phyloP scores from a whole-genome alignment of 345 rosid genomes.

The Syzygium aqueum region DNA sequence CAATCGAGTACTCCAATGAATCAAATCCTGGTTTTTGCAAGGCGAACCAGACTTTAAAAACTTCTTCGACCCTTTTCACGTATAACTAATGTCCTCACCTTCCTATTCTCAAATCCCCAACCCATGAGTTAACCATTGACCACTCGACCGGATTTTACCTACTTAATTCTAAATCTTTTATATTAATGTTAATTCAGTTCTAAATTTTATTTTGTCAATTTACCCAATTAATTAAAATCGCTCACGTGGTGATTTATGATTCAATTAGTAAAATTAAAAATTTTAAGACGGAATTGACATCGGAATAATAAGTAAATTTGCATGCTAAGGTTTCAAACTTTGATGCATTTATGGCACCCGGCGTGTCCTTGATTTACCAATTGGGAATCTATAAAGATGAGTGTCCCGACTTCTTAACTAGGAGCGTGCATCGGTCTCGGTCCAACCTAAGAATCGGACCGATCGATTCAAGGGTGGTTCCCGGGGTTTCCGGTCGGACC shows the following conservation, averaged over 20 bases:
- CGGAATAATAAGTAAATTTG: background rate
- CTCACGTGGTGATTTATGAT: accelerated
- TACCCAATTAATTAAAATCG: too few species aligned
- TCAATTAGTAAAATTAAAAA: background rate
- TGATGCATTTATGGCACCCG: too few species aligned
- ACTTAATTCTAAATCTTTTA: too few species aligned
- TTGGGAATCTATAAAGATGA: too few species aligned
- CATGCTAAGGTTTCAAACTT: too few species aligned
- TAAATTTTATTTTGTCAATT: background rate
- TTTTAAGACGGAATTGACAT: background rate
- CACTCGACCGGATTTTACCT: too few species aligned
- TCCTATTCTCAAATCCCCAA: background rate
- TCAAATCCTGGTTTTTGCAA: background rate
- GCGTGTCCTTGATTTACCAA: too few species aligned
- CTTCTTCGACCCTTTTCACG: background rate
- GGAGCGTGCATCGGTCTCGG: too few species aligned
- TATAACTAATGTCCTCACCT: background rate
- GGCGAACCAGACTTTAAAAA: background rate
- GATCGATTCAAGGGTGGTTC: too few species aligned
- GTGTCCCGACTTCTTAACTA: too few species aligned
- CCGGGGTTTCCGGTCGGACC: too few species aligned
- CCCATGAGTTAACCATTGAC: background rate
- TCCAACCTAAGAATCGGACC: too few species aligned
- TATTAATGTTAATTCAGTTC: background rate
- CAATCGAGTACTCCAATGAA: background rate